Evolutionary conservation across 345 rosid genomes (phyloP), one percentile per base, ranked within the genome.

Genomic region (Atalantia buxifolia): DNA sequence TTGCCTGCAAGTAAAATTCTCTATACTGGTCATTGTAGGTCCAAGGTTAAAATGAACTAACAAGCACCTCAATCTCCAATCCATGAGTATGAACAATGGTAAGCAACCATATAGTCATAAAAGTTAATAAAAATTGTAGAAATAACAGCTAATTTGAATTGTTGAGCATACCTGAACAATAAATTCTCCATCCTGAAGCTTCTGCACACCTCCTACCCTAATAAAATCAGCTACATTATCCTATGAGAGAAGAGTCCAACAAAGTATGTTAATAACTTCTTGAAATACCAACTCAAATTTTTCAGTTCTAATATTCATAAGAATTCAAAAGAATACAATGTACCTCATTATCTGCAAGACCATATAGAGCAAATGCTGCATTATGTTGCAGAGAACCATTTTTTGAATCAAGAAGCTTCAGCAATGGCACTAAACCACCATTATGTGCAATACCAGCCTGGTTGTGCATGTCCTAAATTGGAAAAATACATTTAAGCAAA

Each of bases 321-420:
- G 66, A 9, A 21, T 72, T 33, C 69, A 66, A 64, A 71, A 56
- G 40, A 50, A n/a, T 62, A 66, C 36, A 84, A 10, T 64, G 69
- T 83, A 94, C 99, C 99, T 97, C 98, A 83, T 97, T 97, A 78
- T 97, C 99, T 59, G 98, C 98, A 77, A 97, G 98, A 69, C 99
- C 99, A 84, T 94, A 97, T 48, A 97, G 93, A 79, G 99, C 95
- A 92, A 97, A 97, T 27, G 99, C 99, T 57, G 98, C 99, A 87
- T 94, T 97, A 76, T 97, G 99, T 84, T 97, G 99, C 89, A 97
- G 84, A 68, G 98, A 97, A 72, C 98, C 98, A 86, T 92, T 93
- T 86, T 89, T 97, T 62, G 98, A 94, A 87, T 94, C 98, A 30
- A 97, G 92, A 85, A 97, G 98, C 92, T 92, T 94, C 79, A 97